phyloP scores from a whole-genome alignment of 306 rosid species.

The Begonia peltatifolia region DNA sequence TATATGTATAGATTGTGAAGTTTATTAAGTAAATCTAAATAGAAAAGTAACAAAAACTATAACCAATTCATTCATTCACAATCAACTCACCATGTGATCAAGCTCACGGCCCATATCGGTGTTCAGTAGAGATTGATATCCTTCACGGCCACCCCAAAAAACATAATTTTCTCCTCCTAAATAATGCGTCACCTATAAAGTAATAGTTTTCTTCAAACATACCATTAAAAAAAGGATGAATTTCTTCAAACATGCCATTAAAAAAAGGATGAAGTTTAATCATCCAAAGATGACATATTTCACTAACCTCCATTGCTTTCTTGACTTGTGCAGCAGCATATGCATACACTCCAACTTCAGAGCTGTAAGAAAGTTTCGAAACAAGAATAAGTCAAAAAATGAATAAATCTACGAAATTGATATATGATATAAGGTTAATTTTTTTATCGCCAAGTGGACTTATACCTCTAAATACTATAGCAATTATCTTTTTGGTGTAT shows the following conservation, averaged over 20 bases:
- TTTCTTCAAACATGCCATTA: neutral
- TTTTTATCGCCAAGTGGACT: too few species aligned
- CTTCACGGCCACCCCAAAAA: conserved; percentile 99
- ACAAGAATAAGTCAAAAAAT: neutral
- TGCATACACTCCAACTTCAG: conserved; percentile 68
- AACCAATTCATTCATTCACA: neutral
- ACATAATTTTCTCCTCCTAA: conserved; percentile 94
- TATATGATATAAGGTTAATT: too few species aligned
- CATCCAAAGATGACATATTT: neutral
- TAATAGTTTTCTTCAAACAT: conserved; percentile 1
- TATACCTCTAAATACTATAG: too few species aligned
- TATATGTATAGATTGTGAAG: conserved; percentile 18
- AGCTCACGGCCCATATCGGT: conserved; percentile 96
- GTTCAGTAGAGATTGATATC: conserved; percentile 84
- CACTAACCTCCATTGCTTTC: conserved; percentile 84
- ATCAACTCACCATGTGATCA: conserved; percentile 59
- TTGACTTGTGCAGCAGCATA: conserved; percentile 98
- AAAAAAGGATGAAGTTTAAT: neutral
- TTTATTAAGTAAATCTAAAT: neutral
- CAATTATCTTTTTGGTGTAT: too few species aligned
- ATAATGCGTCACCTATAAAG: conserved; percentile 68
- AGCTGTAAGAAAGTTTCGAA: conserved; percentile 33
- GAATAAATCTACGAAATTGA: too few species aligned
- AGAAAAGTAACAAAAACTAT: neutral
- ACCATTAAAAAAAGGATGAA: too few species aligned